Percentiles rank a stretch among this genome's conserved stretches.
These are phyloP conservation scores for Phaeosphaeriaceae sp. DNA, from an alignment of 2,329 filamentous ascomycete species.

Conservation along the genomic window DNA sequence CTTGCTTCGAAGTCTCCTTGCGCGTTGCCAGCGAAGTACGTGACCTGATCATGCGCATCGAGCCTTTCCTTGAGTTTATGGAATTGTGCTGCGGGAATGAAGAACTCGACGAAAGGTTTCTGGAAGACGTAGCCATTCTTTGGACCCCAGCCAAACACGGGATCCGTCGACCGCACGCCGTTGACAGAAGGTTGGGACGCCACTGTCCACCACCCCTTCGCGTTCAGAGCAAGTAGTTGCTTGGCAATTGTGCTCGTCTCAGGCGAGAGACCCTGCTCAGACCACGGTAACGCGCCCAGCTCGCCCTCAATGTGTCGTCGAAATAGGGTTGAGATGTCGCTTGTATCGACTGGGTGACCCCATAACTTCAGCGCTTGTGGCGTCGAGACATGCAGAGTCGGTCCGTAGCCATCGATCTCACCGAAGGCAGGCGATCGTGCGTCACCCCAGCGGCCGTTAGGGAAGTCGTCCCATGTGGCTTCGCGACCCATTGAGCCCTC, in stretches of 20 bases:
- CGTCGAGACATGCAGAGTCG: conserved; percentile 91
- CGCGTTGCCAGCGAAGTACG: conserved; percentile 86
- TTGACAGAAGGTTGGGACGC: conserved; percentile 95
- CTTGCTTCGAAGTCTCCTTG: conserved; percentile 79
- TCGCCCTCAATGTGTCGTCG: conserved; percentile 80
- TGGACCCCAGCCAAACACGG: conserved; percentile 92
- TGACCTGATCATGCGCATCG: conserved; percentile 72
- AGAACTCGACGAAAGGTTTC: conserved; percentile 97
- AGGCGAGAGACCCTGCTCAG: conserved; percentile 83
- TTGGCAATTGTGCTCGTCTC: conserved; percentile 84
- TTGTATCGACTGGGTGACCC: conserved; percentile 74
- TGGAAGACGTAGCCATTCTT: conserved; percentile 94
- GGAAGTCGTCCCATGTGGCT: conserved; percentile 98
- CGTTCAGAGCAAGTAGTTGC: conserved; percentile 79
- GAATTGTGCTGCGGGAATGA: conserved; percentile 81
- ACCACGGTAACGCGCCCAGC: conserved; percentile 88
- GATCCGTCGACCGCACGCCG: conserved; percentile 77
- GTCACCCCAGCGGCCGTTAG: conserved; percentile 95
- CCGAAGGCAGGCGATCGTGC: conserved; percentile 86
- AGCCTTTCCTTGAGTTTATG: conserved; percentile 70
- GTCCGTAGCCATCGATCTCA: conserved; percentile 97
- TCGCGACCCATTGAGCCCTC: conserved; percentile 88
- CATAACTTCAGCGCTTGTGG: conserved; percentile 83
- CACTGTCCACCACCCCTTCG: conserved; percentile 92
- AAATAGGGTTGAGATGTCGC: conserved; percentile 84